Evolutionary conservation across 495 filamentous ascomycete genomes (phyloP), one percentile per base, ranked within the genome.

Genomic region (Emericellopsis terricola): DNA sequence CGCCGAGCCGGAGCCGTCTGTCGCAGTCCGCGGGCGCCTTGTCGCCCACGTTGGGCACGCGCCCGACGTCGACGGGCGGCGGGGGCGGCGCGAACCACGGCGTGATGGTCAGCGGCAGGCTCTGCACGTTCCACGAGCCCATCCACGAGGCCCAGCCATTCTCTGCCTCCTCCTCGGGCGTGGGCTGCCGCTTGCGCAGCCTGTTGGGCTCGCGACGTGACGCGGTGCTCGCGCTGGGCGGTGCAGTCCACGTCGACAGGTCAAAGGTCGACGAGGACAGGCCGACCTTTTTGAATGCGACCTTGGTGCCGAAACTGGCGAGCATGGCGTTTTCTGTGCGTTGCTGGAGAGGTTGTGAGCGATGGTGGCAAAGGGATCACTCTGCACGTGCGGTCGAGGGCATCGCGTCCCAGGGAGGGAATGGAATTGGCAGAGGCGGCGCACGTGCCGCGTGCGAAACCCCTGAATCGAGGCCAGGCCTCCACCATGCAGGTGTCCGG

Each of bases 1-100:
- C 37, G 8, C 51, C 47, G 17, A 54, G 39, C 3, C 48, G 45
- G 17, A 69, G 47, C 23, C 47, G 41, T 11, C 70, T 49, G 39
- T 65, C 57, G 28, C 50, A 44, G 26, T 56, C 53, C 3, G 53
- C 45, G 14, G 68, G 71, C 4, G 65, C 65, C 28, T 60, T 37
- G 20, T 59, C 53, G 21, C 63, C 65, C 8, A 58, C 42, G n/a
- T 46, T 47, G 4, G 60, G 63, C 3, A 49, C 43, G 24, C 49
- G 44, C 8, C 55, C 57, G 13, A 65, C 41, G 26, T 58, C 52
- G 33, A 65, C 46, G 3, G 60, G 51, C n/a, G 60, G 57, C 24
- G 61, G 61, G 8, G 41, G 33, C 2, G 61, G 63, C 4, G 57
- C 52, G 2, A 58, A 41, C 59, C 60, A 68, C 13, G 60, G 55